These are phyloP conservation scores for Rhododendron griersonianum DNA, from an alignment of 148 eudicot genomes.

Conservation along the genomic window DNA sequence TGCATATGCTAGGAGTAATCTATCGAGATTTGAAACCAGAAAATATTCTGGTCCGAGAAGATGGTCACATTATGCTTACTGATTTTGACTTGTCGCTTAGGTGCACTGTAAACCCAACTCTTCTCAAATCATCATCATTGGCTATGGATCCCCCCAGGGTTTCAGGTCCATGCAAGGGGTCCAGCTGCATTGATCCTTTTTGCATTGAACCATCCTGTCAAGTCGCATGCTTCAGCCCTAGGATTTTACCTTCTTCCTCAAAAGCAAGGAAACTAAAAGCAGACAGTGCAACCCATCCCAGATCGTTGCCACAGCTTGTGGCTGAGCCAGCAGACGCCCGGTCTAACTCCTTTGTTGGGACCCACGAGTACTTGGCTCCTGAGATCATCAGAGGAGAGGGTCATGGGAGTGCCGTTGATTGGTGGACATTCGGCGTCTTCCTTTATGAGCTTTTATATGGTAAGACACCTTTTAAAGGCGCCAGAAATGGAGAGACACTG, in stretches of 20 bases:
- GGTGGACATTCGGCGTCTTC: constrained; percentile 50
- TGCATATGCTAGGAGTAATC: constrained; percentile 46
- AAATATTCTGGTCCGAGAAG: constrained; percentile 45
- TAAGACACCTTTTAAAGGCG: constrained; percentile 41
- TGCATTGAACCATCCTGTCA: constrained; percentile 40
- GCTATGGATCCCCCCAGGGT: constrained; percentile 3
- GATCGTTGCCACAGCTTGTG: constrained; percentile 46
- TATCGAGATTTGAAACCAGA: constrained; percentile 47
- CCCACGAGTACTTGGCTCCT: constrained; percentile 46
- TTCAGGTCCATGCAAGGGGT: constrained; percentile 30
- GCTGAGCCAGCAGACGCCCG: constrained; percentile 47
- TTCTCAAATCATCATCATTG: constrained; percentile 24
- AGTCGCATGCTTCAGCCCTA: constrained; percentile 33
- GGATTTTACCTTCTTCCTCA: constrained; percentile 46
- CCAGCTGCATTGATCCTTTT: constrained; percentile 56
- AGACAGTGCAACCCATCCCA: constrained; percentile 20
- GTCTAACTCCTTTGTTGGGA: constrained; percentile 47
- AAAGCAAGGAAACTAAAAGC: constrained; percentile 23
- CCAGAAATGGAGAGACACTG: constrained; percentile 36
- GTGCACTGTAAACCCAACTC: constrained; percentile 36
- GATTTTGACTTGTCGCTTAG: constrained; percentile 43
- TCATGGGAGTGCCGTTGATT: constrained; percentile 50
- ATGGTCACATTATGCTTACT: constrained; percentile 47
- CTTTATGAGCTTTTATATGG: constrained; percentile 37
- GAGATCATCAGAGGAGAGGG: constrained; percentile 42